phyloP scores from a whole-genome alignment of 805 yeast species.

The Wickerhamiella azyma region DNA sequence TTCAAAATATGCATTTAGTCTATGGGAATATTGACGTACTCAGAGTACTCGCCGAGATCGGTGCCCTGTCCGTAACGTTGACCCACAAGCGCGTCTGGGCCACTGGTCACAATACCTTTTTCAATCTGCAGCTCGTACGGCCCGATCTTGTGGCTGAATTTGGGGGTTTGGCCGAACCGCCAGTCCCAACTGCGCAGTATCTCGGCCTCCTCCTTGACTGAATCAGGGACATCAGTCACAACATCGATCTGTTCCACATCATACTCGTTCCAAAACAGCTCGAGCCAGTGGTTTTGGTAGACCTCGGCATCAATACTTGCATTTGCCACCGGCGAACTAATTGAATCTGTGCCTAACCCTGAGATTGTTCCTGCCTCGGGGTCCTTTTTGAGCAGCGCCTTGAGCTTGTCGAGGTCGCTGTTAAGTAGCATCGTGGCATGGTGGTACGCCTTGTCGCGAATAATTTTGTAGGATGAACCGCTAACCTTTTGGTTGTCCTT shows the following conservation, averaged over 20 bases:
- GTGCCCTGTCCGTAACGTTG: not conserved
- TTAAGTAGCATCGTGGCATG: constrained; percentile 89
- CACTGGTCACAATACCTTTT: constrained; percentile 29
- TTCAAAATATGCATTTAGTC: constrained; percentile 32
- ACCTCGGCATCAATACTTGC: constrained; percentile 33
- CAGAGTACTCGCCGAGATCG: not conserved
- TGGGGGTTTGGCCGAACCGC: constrained; percentile 67
- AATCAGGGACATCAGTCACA: constrained; percentile 2
- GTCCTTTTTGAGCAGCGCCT: constrained; percentile 40
- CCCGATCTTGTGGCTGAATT: constrained; percentile 41
- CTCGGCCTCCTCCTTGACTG: constrained; percentile 19
- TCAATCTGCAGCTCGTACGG: constrained; percentile 34
- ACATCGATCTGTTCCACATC: constrained; percentile 7
- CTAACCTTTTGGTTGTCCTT: constrained; percentile 45
- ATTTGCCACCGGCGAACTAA: constrained; percentile 67
- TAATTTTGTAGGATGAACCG: constrained; percentile 85
- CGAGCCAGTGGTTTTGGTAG: constrained; percentile 34
- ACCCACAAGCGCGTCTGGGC: constrained; percentile 9
- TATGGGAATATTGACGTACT: constrained; percentile 15
- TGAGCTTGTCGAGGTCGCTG: constrained; percentile 46
- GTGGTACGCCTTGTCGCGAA: constrained; percentile 72
- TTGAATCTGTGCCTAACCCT: constrained; percentile 54
- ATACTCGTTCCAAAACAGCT: constrained; percentile 30
- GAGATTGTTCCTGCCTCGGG: constrained; percentile 30
- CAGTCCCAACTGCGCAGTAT: constrained; percentile 52